These are phyloP conservation scores for Venturia pyrina DNA, from an alignment of 2,329 filamentous ascomycete genomes.

Conservation along the genomic window DNA sequence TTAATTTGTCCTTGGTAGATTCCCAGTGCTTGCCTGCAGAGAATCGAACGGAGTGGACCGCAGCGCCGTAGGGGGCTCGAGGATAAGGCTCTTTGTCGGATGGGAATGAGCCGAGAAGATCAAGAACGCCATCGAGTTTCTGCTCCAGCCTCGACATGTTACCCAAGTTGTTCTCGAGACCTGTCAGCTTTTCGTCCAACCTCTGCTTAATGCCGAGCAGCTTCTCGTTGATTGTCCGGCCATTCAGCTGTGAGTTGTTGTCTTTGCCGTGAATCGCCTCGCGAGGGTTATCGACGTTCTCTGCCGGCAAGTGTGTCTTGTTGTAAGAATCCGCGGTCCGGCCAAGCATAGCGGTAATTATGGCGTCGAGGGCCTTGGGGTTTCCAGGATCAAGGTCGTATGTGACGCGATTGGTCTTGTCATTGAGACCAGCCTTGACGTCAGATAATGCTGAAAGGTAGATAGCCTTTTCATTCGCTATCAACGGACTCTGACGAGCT, in stretches of 20 bases:
- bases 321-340: neutral
- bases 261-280: neutral
- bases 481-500: neutral
- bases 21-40: too few relatives aligned
- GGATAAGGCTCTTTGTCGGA: too few relatives aligned
- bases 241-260: neutral
- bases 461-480: neutral
- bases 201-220: neutral
- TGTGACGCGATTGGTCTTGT: neutral
- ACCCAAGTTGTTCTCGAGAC: neutral
- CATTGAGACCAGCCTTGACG: neutral
- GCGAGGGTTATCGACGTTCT: too few relatives aligned
- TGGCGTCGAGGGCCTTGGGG: neutral
- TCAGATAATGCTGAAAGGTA: neutral
- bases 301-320: neutral
- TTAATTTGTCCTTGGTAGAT: too few relatives aligned
- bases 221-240: neutral
- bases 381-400: neutral
- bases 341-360: neutral
- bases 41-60: too few relatives aligned
- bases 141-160: neutral
- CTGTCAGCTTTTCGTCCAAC: neutral
- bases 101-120: too few relatives aligned
- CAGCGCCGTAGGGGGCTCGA: too few relatives aligned
- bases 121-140: neutral